Evolutionary conservation across 176 grass and related monocot genomes (phyloP).

Genomic region (Hyparrhenia diplandra): DNA sequence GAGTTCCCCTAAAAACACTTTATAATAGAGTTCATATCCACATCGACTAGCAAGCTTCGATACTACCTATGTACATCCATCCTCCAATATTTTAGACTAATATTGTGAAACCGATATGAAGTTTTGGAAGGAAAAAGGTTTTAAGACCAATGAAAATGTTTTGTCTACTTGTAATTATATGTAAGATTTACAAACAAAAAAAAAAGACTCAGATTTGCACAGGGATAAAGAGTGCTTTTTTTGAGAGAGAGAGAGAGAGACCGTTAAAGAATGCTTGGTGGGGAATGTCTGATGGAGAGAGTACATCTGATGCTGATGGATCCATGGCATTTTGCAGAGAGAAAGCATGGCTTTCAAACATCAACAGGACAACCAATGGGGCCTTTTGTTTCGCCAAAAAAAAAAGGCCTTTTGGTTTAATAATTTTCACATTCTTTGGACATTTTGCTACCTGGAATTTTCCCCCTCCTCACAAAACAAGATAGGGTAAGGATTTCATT

Average conservation of each 20-base stretch:
- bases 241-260: too few species aligned
- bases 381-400: too few species aligned
- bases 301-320: conserved; percentile 17
- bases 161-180: neutral
- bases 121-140: neutral
- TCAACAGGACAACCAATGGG: neutral
- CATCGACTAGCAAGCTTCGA: neutral
- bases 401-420: too few species aligned
- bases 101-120: too few species aligned
- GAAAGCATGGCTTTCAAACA: neutral
- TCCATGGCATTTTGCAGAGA: conserved; percentile 15
- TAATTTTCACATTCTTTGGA: neutral
- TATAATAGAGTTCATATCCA: neutral
- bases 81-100: neutral
- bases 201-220: neutral
- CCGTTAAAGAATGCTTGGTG: conserved; percentile 3
- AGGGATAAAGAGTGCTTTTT: too few species aligned
- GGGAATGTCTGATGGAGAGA: conserved; percentile 6
- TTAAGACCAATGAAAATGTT: neutral
- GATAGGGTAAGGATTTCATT: conserved; percentile 15
- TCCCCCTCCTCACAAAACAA: conserved; percentile 17
- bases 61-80: neutral
- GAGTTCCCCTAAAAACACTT: too few species aligned
- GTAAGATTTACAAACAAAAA: neutral
- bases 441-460: neutral